Percentiles rank a stretch among this genome's conserved stretches.
phyloP scores from a whole-genome alignment of 805 yeast genomes.

The Wickerhamomyces silvicola region DNA sequence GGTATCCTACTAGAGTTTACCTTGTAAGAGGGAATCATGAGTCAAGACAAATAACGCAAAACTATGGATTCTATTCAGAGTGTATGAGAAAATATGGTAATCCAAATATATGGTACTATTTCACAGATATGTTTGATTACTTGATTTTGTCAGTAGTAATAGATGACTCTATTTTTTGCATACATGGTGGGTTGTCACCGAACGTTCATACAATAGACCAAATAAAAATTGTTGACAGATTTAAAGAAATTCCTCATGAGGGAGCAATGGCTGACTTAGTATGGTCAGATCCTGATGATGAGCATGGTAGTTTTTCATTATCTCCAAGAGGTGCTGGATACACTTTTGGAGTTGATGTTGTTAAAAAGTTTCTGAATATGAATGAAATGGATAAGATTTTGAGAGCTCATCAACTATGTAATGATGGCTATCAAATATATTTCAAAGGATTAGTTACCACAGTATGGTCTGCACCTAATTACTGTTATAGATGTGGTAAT shows the following conservation, averaged over 20 bases:
- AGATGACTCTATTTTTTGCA: conserved; percentile 85
- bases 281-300: conserved; percentile 97
- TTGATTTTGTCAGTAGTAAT: conserved; percentile 84
- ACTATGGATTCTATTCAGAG: conserved; percentile 95
- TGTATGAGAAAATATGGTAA: conserved; percentile 84
- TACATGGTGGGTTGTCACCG: conserved; percentile 96
- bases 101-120: conserved; percentile 75
- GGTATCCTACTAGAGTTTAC: conserved; percentile 81
- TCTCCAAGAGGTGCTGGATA: conserved; percentile 98
- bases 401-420: conserved; percentile 94
- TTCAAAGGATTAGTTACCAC: conserved; percentile 90
- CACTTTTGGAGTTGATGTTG: conserved; percentile 88
- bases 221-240: conserved; percentile 82
- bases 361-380: conserved; percentile 72
- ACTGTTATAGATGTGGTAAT: conserved; percentile 95
- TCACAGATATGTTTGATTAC: conserved; percentile 91
- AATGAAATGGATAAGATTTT: conserved; percentile 77
- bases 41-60: conserved; percentile 92
- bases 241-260: conserved; percentile 94
- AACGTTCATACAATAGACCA: conserved; percentile 92
- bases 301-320: conserved; percentile 67
- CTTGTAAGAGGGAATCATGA: conserved; percentile 94
- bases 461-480: conserved; percentile 98
- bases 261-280: conserved; percentile 99
- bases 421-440: conserved; percentile 90